Evolutionary conservation across 2,329 filamentous ascomycete genomes (phyloP).

Genomic region (Zasmidium cellare): DNA sequence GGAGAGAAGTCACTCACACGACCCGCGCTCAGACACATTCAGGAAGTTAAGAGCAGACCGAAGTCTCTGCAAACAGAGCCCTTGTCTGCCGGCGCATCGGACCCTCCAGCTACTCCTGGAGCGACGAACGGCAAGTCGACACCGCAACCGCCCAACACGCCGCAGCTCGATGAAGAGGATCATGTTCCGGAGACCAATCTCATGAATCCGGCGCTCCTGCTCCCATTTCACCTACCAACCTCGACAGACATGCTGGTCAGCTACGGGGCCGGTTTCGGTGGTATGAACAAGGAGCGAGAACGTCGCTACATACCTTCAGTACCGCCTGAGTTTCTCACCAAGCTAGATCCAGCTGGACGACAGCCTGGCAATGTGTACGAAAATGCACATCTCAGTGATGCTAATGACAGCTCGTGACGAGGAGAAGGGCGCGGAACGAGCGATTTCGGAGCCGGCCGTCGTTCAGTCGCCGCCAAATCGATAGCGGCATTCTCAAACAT

Average conservation of each 20-base stretch:
- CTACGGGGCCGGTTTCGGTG: conserved; percentile 92
- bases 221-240: conserved; percentile 92
- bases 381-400: conserved; percentile 22
- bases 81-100: conserved; percentile 8
- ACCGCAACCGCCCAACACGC: conserved; percentile 25
- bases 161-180: conserved; percentile 59
- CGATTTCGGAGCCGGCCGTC: conserved; percentile 6
- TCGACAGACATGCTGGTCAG: conserved; percentile 96
- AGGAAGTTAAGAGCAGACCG: conserved; percentile 68
- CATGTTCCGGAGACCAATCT: conserved; percentile 74
- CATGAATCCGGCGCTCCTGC: conserved; percentile 84
- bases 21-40: conserved; percentile 81
- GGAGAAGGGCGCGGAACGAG: not conserved
- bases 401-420: conserved; percentile 8
- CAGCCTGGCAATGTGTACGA: conserved; percentile 37
- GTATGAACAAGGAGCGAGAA: conserved; percentile 85
- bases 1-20: conserved; percentile 91
- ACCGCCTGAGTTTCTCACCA: conserved; percentile 87
- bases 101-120: conserved; percentile 16
- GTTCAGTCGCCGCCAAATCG: not conserved
- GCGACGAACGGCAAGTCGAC: conserved; percentile 21
- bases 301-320: conserved; percentile 95
- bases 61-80: conserved; percentile 21
- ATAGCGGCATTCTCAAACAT: not conserved
- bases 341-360: conserved; percentile 65